Base-by-base conservation (phyloP, 805 yeast genomes). In the Phaffomyces opuntiae region DNA sequence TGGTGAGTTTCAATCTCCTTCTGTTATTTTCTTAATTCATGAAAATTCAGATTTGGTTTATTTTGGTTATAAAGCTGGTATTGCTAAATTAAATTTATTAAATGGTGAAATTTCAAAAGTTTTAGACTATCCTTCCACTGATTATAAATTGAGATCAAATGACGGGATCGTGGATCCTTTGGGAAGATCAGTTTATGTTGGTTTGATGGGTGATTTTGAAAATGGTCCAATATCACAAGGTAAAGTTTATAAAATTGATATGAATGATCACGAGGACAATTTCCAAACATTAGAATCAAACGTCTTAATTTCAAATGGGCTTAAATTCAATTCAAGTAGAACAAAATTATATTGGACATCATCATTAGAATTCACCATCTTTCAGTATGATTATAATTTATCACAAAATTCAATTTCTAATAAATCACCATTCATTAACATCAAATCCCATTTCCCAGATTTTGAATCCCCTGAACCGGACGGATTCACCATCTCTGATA, bases 151-250 rank as follows among this genome's bases (percentile, higher is more conserved):
- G 60, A 70, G 89, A 56, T 83, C 93, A 37, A 89, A 89, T 57
- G 97, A 89, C 60, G 96, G 96, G 0, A 75, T 78, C 39, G 75
- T 88, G 36, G 89, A 87, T 49, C 83, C 86, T 4, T 67, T 77
- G 56, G 96, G 96, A 1, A 73, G 81, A 36, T 50, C 49, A 50
- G 74, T 88, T 42, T 83, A 86, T 76, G 78, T 86, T 42, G 96
- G 96, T 1, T 71, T 90, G 19, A 89, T 89, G 95, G 71, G 72
- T 21, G 79, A 78, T 47, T 78, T 77, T 53, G 70, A 67, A 14
- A 57, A 63, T 25, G 63, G 63, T 17, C 60, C 62, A 16, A 52
- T 53, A 33, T 48, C 46, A 1, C 76, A 75, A 44, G 96, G 96
- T 1, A 70, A 69, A 40, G 56, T 81, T 39, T 70, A 74, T 55